Base-by-base conservation (phyloP, 805 yeast genomes). In the Teunomyces aglyptinius region DNA sequence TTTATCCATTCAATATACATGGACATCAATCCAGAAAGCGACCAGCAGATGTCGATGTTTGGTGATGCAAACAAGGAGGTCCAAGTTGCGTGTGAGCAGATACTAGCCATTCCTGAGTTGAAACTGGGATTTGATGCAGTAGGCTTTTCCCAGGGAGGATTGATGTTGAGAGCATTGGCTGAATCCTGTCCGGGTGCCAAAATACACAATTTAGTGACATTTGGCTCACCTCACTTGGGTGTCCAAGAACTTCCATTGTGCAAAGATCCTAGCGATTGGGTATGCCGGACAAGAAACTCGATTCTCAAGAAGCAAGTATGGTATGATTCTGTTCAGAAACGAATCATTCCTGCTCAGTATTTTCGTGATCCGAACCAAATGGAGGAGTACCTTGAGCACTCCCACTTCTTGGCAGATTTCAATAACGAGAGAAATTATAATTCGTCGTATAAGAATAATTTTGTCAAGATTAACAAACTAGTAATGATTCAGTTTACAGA, bases 61-160 rank as follows among this genome's bases (percentile, higher is more conserved):
- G 92, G 94, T 0, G 77, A 78, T 52, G 72, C 83, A 19, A 77
- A 78, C 52, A 68, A 65, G 4, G 82, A 86, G 55, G 55, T 87
- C 2, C 75, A 73, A 1, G 48, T 50, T 4, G 89, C 78, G 0
- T 86, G 91, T 60, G 71, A 71, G 5, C 79, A 80, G 49, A 58
- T 87, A n/a, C 44, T 59, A 0, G 53, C 53, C 1, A 68, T 77
- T 1, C 66, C 80, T 0, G 79, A 75, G 45, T 65, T 86, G 6
- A 34, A 47, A 1, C 46, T 64, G 28, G 91, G 91, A 0, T 83
- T 86, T 57, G 83, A 85, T 59, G 87, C 83, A 5, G 73, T 87
- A 34, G 96, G 96, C 4, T 83, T 85, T 53, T 85, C 92, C 0
- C 96, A 87, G 59, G 96, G 96, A 34, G 96, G 96, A 0, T 63